These are phyloP conservation scores for Penicillium odoratum DNA, from an alignment of 495 filamentous ascomycete species.

Conservation along the genomic window DNA sequence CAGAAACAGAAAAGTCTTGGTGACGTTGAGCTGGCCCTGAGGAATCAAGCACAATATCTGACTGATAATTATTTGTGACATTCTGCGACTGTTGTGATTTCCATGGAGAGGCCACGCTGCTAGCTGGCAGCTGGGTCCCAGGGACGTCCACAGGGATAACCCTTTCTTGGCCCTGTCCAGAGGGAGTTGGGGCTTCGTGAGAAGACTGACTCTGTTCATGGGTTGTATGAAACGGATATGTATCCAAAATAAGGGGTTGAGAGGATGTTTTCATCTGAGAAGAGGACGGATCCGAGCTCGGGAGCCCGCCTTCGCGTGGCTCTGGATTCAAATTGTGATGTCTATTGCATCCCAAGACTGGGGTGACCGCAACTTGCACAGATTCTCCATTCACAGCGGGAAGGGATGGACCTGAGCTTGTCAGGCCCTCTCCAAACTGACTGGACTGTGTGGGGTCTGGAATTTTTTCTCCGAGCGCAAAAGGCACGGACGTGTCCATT, in stretches of 20 bases:
- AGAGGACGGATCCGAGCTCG: slow-evolving; percentile 17
- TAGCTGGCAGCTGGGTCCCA: slow-evolving; percentile 27
- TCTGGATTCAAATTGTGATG: slow-evolving; percentile 9
- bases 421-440: slow-evolving; percentile 27
- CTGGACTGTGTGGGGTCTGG: slow-evolving; percentile 28
- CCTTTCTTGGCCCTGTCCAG: slow-evolving; percentile 6
- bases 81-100: slow-evolving; percentile 20
- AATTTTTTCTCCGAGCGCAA: slow-evolving; percentile 38
- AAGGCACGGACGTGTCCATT: slow-evolving; percentile 55
- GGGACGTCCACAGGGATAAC: slow-evolving; percentile 21
- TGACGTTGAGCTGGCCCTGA: slow-evolving; percentile 25
- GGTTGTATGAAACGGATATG: slow-evolving; percentile 26
- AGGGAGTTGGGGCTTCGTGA: slow-evolving; percentile 15
- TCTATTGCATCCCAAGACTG: slow-evolving; percentile 18
- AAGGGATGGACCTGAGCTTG: slow-evolving; percentile 29
- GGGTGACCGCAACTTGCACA: slow-evolving; percentile 43
- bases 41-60: slow-evolving; percentile 27
- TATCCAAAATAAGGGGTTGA: slow-evolving; percentile 39
- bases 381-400: slow-evolving; percentile 17
- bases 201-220: slow-evolving; percentile 25
- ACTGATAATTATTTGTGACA: background rate
- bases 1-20: slow-evolving; percentile 13
- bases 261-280: slow-evolving; percentile 40
- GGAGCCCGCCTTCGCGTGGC: background rate
- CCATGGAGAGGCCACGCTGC: slow-evolving; percentile 12